Conservation (phyloP, 2,329 filamentous ascomycete species). For the Penicillium palitans region DNA sequence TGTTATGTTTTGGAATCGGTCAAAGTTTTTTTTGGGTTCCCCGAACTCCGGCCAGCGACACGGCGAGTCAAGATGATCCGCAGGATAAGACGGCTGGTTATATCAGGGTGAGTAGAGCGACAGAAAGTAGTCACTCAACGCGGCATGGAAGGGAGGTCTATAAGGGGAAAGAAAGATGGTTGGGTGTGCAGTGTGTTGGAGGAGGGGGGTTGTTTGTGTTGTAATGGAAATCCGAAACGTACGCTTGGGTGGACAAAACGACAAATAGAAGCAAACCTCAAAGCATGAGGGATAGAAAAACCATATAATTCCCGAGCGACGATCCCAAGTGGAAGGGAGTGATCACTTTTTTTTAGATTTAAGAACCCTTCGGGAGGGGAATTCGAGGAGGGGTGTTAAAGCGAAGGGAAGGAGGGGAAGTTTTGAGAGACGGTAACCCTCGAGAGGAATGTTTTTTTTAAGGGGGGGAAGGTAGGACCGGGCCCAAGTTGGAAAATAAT, state of each 20-base stretch:
- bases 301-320: constrained; percentile 14
- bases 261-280: constrained; percentile 27
- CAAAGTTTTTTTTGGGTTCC: constrained; percentile 17
- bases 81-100: constrained; percentile 3
- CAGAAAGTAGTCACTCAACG: not conserved
- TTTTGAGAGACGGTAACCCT: constrained; percentile 17
- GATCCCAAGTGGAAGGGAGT: constrained; percentile 22
- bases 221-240: constrained; percentile 18
- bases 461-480: not conserved
- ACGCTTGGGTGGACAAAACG: constrained; percentile 32
- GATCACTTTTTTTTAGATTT: constrained; percentile 20
- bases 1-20: constrained; percentile 3
- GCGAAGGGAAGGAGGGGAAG: constrained; percentile 27
- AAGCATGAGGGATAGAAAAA: constrained; percentile 25
- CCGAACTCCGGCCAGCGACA: constrained; percentile 11
- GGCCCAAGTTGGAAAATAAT: constrained; percentile 4
- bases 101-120: not conserved
- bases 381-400: constrained; percentile 26
- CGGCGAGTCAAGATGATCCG: constrained; percentile 10
- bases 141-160: constrained; percentile 1
- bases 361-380: constrained; percentile 17
- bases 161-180: constrained; percentile 6
- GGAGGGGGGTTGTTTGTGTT: constrained; percentile 15
- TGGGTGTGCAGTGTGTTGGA: constrained; percentile 17
- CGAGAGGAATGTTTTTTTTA: constrained; percentile 2